Conservation (phyloP, 2,329 filamentous ascomycete genomes). For the Neocucurbitaria cava region DNA sequence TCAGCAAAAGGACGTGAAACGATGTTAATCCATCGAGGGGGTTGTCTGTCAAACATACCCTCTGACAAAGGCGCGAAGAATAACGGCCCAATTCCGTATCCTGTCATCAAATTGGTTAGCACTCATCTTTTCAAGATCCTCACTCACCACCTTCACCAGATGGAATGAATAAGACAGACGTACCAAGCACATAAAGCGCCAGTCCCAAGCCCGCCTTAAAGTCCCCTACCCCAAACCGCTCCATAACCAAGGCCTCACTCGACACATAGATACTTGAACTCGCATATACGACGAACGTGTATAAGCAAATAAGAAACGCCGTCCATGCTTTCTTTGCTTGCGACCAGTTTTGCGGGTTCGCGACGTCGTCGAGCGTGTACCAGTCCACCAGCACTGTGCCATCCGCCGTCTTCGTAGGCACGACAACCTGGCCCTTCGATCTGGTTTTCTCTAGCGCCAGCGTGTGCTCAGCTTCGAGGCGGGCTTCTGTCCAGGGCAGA, state of each 20-base stretch:
- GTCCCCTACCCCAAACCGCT: slow-evolving; percentile 54
- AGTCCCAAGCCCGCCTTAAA: slow-evolving; percentile 58
- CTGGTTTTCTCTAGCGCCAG: background rate
- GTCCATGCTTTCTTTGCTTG: slow-evolving; percentile 52
- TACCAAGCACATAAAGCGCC: slow-evolving; percentile 58
- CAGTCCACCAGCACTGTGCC: background rate
- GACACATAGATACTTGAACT: slow-evolving; percentile 61
- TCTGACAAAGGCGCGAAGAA: slow-evolving; percentile 56
- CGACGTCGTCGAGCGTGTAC: background rate
- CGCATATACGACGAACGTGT: slow-evolving; percentile 61
- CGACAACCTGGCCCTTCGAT: background rate
- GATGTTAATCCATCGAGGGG: too few species aligned
- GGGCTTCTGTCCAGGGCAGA: background rate
- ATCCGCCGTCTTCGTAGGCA: background rate
- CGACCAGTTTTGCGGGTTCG: slow-evolving; percentile 45
- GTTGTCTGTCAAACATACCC: slow-evolving; percentile 19
- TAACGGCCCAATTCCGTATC: slow-evolving; percentile 55
- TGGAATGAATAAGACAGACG: too few species aligned
- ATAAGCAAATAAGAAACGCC: slow-evolving; percentile 56
- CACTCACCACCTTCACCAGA: too few species aligned
- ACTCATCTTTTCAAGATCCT: background rate
- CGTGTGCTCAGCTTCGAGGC: background rate
- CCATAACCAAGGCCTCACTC: slow-evolving; percentile 50
- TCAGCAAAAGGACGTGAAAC: too few species aligned
- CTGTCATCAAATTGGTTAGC: background rate